Evolutionary conservation across 148 eudicot genomes (phyloP).

Genomic region (Spergularia marina): DNA sequence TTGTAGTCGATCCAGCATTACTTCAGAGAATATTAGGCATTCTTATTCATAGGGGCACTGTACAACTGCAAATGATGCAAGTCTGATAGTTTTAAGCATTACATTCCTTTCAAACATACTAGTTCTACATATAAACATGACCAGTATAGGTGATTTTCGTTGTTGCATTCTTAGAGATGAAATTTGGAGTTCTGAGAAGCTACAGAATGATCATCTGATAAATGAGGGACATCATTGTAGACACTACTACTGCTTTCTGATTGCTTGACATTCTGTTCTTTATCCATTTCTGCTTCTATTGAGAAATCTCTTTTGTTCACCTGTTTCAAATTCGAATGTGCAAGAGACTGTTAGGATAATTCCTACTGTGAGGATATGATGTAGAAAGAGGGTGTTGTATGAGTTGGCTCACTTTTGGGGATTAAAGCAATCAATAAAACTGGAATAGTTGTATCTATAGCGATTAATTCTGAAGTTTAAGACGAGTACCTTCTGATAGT

Average conservation of each 20-base stretch:
- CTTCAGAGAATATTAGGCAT: background rate
- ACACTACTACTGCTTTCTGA: constrained; percentile 19
- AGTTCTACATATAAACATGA: constrained; percentile 11
- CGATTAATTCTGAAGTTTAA: no score
- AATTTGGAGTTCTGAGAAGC: constrained; percentile 20
- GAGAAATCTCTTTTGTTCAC: constrained; percentile 33
- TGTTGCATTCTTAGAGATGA: constrained; percentile 15
- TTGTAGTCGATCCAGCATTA: no score
- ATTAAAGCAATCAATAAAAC: no score
- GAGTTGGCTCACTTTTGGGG: no score
- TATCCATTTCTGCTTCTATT: constrained; percentile 30
- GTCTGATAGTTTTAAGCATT: constrained; percentile 4
- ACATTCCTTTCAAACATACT: constrained; percentile 1
- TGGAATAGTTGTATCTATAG: no score
- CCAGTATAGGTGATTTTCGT: background rate
- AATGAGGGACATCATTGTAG: constrained; percentile 19
- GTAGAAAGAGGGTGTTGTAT: no score
- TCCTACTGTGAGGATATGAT: no score
- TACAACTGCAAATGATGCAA: constrained; percentile 8
- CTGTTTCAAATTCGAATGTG: constrained; percentile 19
- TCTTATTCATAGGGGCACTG: constrained; percentile 2
- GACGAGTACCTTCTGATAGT: constrained; percentile 20
- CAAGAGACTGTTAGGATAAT: no score
- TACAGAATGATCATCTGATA: constrained; percentile 15
- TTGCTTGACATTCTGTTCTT: constrained; percentile 34